Conservation (phyloP, 768 basidiomycete species). For the Clavaria fumosa region DNA sequence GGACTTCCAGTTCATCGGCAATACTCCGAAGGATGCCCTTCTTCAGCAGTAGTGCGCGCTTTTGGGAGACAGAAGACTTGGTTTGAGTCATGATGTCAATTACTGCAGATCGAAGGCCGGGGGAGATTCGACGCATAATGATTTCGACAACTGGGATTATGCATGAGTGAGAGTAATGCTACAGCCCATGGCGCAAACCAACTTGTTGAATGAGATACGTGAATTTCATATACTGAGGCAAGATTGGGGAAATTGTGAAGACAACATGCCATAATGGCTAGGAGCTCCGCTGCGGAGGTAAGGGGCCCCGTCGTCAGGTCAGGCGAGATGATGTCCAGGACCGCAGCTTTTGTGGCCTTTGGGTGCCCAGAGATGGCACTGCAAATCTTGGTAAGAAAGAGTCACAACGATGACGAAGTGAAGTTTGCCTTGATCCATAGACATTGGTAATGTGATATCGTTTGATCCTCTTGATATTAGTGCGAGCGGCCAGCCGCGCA, state of each 20-base stretch:
- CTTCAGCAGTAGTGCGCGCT: conserved; percentile 51
- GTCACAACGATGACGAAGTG: neutral
- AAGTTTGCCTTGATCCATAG: conserved; percentile 46
- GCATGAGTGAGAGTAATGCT: neutral
- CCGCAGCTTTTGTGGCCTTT: conserved; percentile 52
- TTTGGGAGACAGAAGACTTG: conserved; percentile 53
- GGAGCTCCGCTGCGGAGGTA: conserved; percentile 61
- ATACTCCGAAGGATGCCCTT: conserved; percentile 51
- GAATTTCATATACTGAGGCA: conserved; percentile 52
- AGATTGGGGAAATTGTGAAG: conserved; percentile 61
- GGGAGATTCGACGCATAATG: conserved; percentile 44
- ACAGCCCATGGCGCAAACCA: conserved; percentile 8
- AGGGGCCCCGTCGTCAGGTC: conserved; percentile 47
- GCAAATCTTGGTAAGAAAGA: conserved; percentile 4
- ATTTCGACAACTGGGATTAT: conserved; percentile 44
- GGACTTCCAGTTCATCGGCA: conserved; percentile 59
- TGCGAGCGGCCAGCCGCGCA: conserved; percentile 67
- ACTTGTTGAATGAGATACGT: conserved; percentile 69
- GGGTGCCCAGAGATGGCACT: conserved; percentile 64
- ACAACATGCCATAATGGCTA: conserved; percentile 51
- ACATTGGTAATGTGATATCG: conserved; percentile 67
- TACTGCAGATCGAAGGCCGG: conserved; percentile 37
- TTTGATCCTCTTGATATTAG: conserved; percentile 55
- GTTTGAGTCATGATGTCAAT: conserved; percentile 49
- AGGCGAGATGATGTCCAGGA: conserved; percentile 73